These are phyloP conservation scores for Herpetospermum pedunculosum DNA, from an alignment of 306 rosid species.

Conservation along the genomic window DNA sequence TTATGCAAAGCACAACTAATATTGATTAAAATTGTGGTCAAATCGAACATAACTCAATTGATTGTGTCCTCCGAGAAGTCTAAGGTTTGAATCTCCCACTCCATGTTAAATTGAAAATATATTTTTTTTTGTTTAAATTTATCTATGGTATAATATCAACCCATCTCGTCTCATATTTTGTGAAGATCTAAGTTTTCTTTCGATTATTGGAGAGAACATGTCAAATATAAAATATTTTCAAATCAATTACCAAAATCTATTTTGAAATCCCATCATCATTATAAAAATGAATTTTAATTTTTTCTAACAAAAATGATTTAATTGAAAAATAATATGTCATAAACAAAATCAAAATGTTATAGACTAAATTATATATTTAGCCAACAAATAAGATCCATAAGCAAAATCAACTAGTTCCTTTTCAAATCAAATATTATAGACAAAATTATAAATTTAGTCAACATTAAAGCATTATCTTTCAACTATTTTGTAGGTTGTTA, in stretches of 20 bases:
- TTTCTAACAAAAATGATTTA: no score
- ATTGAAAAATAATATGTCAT: neutral
- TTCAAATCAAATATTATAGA: neutral
- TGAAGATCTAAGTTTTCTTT: no score
- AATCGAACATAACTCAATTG: no score
- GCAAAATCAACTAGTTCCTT: no score
- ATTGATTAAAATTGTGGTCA: no score
- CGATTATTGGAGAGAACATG: neutral
- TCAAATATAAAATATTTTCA: neutral
- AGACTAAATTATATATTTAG: neutral
- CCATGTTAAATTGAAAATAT: no score
- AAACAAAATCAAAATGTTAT: neutral
- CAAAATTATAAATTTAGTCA: neutral
- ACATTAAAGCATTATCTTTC: neutral
- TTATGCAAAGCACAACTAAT: no score
- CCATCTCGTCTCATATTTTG: neutral
- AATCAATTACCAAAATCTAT: neutral
- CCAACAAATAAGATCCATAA: no score
- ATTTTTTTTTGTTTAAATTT: no score
- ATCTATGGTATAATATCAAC: neutral
- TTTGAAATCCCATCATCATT: neutral
- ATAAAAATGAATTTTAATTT: neutral
- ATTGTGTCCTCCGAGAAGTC: no score
- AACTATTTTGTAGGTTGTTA: neutral
- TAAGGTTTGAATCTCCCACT: no score